These are phyloP conservation scores for Plasmopara muralis DNA, from an alignment of 352 stramenopile genomes.

Conservation along the genomic window DNA sequence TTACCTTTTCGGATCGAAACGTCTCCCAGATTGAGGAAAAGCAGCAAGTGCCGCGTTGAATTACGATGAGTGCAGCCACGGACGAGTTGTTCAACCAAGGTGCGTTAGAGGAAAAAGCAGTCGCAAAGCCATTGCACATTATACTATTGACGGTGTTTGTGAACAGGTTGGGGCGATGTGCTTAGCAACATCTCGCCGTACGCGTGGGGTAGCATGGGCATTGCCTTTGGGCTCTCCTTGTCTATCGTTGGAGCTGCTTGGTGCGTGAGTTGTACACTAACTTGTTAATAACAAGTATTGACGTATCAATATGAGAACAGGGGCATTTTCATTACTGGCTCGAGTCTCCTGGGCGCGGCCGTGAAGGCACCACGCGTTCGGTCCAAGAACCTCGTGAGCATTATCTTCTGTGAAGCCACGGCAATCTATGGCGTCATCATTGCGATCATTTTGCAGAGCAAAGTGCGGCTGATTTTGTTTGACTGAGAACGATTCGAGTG, in stretches of 20 bases:
- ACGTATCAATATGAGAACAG: conserved; percentile 25
- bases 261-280: conserved; percentile 29
- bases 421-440: conserved; percentile 99
- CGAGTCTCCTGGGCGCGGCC: conserved; percentile 94
- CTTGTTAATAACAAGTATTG: background rate
- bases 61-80: conserved; percentile 68
- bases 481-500: background rate
- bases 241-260: conserved; percentile 96
- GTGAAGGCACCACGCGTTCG: conserved; percentile 98
- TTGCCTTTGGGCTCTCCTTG: conserved; percentile 94
- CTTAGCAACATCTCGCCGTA: conserved; percentile 98
- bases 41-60: conserved; percentile 13
- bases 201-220: conserved; percentile 95
- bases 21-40: conserved; percentile 11
- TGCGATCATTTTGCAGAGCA: conserved; percentile 98
- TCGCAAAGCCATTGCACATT: background rate
- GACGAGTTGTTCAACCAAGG: conserved; percentile 85
- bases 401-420: conserved; percentile 99
- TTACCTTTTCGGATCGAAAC: conserved; percentile 23
- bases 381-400: conserved; percentile 99
- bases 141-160: background rate
- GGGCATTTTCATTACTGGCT: conserved; percentile 92
- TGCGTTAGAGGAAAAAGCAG: conserved; percentile 17
- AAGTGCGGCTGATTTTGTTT: conserved; percentile 45
- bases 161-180: conserved; percentile 88